Base-by-base conservation (phyloP, 78 protist genomes). In the Goniomonas avonlea region DNA sequence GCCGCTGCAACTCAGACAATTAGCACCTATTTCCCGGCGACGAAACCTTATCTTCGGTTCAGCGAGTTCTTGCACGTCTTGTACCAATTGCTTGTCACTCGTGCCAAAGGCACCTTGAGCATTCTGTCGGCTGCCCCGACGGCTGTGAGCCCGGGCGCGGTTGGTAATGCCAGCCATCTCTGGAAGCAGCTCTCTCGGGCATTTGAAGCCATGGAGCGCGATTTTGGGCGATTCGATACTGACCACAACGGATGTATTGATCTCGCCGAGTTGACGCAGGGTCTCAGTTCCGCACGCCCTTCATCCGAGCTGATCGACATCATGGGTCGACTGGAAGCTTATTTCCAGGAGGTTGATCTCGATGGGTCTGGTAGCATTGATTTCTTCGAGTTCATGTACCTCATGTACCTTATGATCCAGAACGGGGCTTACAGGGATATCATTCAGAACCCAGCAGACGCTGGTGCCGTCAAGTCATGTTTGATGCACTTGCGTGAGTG, bases 351-450 rank as follows among this genome's bases (percentile, higher is more conserved):
- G 53, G 53, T 45, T 9, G 71, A 63, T 27, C 43, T 63, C 27
- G 71, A 63, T 25, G 37, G 45, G 37, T 63, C 71, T 11, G 45
- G 45, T 17, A 35, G 47, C 47, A 21, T 63, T 18, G 71, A 63
- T 43, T 63, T 63, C 45, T 63, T n/a, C 71, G 71, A 63, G 71
- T 63, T 63, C 71, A 21, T 63, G 50, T 63, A 63, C 71, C 39
- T 63, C 50, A 7, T 23, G 17, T 63, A 37, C 71, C 32, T 63
- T 39, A 63, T 63, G 71, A 63, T 43, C 5, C 71, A 63, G 45
- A 63, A 63, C 71, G 71, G 71, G 37, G 39, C 71, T 15, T 63
- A 63, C 71, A 39, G 37, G 31, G 71, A 63, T 20, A 17, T 63
- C 29, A 43, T 63, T 3, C 40, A 59, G 66, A n/a, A 59, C 32